These are phyloP conservation scores for Porpolomopsis calyptriformis DNA, from an alignment of 768 basidiomycete genomes.

Conservation along the genomic window DNA sequence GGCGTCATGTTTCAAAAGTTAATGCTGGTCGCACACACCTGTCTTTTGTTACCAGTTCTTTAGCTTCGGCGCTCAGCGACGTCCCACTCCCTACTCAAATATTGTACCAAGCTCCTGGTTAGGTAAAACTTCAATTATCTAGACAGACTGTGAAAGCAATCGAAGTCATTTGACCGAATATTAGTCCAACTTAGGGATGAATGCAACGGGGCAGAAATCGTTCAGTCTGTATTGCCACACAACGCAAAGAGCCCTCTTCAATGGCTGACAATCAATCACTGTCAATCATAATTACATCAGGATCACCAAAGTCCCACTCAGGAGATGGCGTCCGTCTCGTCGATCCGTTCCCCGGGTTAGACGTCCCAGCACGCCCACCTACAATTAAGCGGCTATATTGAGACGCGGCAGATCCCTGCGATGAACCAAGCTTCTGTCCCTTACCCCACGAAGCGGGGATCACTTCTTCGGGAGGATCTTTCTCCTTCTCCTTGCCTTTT, in stretches of 20 bases:
- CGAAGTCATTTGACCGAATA: too few relatives aligned
- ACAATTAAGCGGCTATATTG: slow-evolving; percentile 16
- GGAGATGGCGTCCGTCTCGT: slow-evolving; percentile 53
- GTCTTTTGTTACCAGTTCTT: too few relatives aligned
- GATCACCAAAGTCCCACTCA: slow-evolving; percentile 77
- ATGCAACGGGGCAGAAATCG: too few relatives aligned
- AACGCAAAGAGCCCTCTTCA: background rate
- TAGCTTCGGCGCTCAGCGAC: too few relatives aligned
- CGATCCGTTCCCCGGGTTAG: slow-evolving; percentile 29
- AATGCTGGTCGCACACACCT: too few relatives aligned
- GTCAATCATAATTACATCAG: slow-evolving; percentile 77
- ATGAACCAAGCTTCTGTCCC: slow-evolving; percentile 42
- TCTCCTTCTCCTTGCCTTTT: slow-evolving; percentile 47
- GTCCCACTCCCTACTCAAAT: too few relatives aligned
- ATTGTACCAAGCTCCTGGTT: too few relatives aligned
- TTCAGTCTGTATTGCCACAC: too few relatives aligned
- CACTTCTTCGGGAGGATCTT: slow-evolving; percentile 17
- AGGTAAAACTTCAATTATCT: too few relatives aligned
- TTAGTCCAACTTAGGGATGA: too few relatives aligned
- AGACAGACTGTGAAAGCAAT: too few relatives aligned
- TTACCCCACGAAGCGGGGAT: slow-evolving; percentile 31
- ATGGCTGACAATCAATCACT: slow-evolving; percentile 43
- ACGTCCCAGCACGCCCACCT: slow-evolving; percentile 45
- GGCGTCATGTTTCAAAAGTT: too few relatives aligned
- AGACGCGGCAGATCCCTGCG: slow-evolving; percentile 15